These are phyloP conservation scores for Trypanosoma boissoni DNA, from an alignment of 208 protist species.

Conservation along the genomic window DNA sequence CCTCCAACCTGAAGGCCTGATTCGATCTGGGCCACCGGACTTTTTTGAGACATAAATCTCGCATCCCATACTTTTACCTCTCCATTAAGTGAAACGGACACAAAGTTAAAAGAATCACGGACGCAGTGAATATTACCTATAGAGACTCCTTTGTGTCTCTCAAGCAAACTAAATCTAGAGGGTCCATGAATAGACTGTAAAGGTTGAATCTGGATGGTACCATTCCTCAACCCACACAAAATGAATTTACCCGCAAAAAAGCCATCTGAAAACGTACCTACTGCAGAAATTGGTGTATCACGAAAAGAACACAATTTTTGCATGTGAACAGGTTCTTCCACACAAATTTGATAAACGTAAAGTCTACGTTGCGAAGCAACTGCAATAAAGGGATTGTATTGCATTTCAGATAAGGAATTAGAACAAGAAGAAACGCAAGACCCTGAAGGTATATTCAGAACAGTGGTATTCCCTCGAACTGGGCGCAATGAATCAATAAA, in stretches of 20 bases:
- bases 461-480: background rate
- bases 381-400: background rate
- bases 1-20: constrained; percentile 15
- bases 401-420: background rate
- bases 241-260: constrained; percentile 11
- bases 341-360: constrained; percentile 2
- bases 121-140: constrained; percentile 34
- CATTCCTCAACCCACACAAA: constrained; percentile 54
- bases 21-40: constrained; percentile 34
- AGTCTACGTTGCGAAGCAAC: constrained; percentile 12
- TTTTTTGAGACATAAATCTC: constrained; percentile 32
- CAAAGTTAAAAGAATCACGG: constrained; percentile 37
- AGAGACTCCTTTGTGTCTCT: constrained; percentile 31
- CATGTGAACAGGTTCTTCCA: background rate
- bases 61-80: constrained; percentile 68
- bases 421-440: constrained; percentile 2
- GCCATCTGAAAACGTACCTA: constrained; percentile 22
- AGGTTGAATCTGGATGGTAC: constrained; percentile 38
- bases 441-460: background rate
- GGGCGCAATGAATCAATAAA: background rate
- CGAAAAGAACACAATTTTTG: constrained; percentile 12
- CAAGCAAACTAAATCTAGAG: constrained; percentile 24
- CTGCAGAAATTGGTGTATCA: constrained; percentile 14
- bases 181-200: background rate
- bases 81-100: constrained; percentile 49